These are phyloP conservation scores for Entomophthora muscae DNA, from an alignment of 371 early-diverging fungal species.

Conservation along the genomic window DNA sequence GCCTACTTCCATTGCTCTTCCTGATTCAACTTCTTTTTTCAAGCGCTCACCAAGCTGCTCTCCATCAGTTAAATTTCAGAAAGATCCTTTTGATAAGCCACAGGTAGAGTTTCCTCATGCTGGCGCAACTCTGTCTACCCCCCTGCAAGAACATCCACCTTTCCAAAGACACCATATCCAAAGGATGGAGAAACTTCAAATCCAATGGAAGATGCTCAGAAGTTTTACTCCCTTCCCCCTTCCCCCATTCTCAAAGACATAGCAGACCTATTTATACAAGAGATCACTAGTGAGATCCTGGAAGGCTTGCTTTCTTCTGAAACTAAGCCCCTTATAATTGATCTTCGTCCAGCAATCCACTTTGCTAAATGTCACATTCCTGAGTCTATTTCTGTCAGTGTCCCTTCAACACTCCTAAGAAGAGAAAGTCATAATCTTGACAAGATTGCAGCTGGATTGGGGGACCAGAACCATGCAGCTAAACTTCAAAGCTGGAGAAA, in stretches of 20 bases:
- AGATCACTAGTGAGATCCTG: neutral
- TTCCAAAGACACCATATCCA: constrained; percentile 7
- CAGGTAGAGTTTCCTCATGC: neutral
- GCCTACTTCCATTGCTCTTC: constrained; percentile 7
- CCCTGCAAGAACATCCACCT: neutral
- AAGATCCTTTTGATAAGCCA: neutral
- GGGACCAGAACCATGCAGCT: neutral
- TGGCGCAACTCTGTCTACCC: neutral
- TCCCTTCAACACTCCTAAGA: constrained; percentile 2
- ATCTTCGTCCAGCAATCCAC: constrained; percentile 3
- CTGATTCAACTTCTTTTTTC: neutral
- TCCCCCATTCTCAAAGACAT: neutral
- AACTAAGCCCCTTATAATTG: neutral
- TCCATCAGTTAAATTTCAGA: constrained; percentile 4
- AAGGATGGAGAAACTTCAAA: neutral
- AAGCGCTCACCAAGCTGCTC: neutral
- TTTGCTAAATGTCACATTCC: neutral
- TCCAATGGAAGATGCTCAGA: neutral
- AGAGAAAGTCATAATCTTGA: neutral
- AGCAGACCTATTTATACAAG: neutral
- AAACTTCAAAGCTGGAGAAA: neutral
- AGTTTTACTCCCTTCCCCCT: neutral
- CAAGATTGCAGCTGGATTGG: neutral
- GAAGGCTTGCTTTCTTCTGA: neutral
- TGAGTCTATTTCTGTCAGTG: neutral